Conservation (phyloP, 2,329 filamentous ascomycete genomes). For the Rutstroemia sydowiana region DNA sequence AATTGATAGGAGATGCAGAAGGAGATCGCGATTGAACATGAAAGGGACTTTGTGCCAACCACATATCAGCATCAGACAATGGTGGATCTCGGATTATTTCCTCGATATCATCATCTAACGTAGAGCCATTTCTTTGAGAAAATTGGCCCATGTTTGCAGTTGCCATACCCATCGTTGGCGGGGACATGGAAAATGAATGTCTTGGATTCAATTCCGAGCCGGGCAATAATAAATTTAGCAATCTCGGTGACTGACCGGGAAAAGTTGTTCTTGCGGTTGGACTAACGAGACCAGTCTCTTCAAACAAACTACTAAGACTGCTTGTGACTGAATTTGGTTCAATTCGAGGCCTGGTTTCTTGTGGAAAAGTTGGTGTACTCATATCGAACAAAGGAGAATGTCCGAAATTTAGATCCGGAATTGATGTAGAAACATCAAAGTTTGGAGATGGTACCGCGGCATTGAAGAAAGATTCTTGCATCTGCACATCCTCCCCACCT, state of each 20-base stretch:
- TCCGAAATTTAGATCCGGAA: conserved; percentile 23
- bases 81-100: conserved; percentile 41
- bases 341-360: conserved; percentile 24
- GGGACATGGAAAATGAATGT: conserved; percentile 7
- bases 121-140: conserved; percentile 20
- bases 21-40: conserved; percentile 19
- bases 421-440: conserved; percentile 4
- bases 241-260: conserved; percentile 40
- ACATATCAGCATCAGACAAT: conserved; percentile 22
- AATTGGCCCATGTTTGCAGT: conserved; percentile 21
- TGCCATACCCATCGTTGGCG: conserved; percentile 19
- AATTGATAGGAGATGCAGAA: conserved; percentile 14
- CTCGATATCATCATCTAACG: conserved; percentile 44
- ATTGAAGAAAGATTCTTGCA: conserved; percentile 28
- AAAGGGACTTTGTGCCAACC: conserved; percentile 21
- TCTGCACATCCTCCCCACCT: conserved; percentile 20
- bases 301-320: conserved; percentile 32
- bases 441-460: conserved; percentile 22
- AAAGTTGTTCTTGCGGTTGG: conserved; percentile 26
- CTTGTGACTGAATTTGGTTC: conserved; percentile 31
- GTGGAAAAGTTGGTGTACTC: conserved; percentile 25
- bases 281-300: conserved; percentile 28
- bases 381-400: conserved; percentile 28
- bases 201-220: conserved; percentile 39
- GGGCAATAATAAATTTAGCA: conserved; percentile 41